Evolutionary conservation across 371 early-diverging fungal genomes (phyloP).

Genomic region (Rhizopus sp.): DNA sequence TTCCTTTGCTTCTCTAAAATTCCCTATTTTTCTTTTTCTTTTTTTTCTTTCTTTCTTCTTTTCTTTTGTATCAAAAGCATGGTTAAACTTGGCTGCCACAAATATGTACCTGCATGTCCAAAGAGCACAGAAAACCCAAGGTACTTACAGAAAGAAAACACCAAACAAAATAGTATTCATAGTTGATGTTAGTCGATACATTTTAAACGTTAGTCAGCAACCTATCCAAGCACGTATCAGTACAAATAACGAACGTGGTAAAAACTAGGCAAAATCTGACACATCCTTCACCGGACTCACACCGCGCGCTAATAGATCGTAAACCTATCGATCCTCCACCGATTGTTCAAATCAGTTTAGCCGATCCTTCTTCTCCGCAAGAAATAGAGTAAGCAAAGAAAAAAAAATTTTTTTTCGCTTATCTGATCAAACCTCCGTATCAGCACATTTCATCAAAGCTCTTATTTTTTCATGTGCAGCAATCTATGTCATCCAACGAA

Average conservation of each 20-base stretch:
- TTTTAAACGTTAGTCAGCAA: slow-evolving; percentile 38
- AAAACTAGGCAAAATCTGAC: neutral
- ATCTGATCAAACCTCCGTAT: slow-evolving; percentile 1
- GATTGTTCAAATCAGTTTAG: slow-evolving; percentile 70
- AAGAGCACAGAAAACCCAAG: slow-evolving; percentile 6
- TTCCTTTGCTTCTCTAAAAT: too few relatives aligned
- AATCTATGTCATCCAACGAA: slow-evolving; percentile 54
- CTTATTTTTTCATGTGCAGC: slow-evolving; percentile 78
- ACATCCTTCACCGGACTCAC: neutral
- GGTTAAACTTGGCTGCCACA: slow-evolving; percentile 19
- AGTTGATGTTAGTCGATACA: slow-evolving; percentile 5
- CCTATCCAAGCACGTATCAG: slow-evolving; percentile 41
- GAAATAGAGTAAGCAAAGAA: slow-evolving; percentile 27
- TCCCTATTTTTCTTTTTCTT: neutral
- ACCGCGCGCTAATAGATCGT: slow-evolving; percentile 55
- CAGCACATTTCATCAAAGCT: slow-evolving; percentile 70
- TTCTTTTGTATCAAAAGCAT: slow-evolving; percentile 1
- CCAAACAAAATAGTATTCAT: too few relatives aligned
- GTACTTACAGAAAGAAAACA: slow-evolving; percentile 12
- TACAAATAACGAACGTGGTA: slow-evolving; percentile 39
- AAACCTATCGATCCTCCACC: slow-evolving; percentile 92
- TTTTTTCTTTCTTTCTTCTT: neutral
- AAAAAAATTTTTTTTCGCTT: slow-evolving; percentile 7
- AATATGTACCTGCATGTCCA: slow-evolving; percentile 17
- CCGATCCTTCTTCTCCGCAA: slow-evolving; percentile 41